A percentile compares a stretch with the other conserved stretches of the same genome.
Evolutionary conservation across 2,329 filamentous ascomycete species (phyloP).

Genomic region (Cadophora sp.): DNA sequence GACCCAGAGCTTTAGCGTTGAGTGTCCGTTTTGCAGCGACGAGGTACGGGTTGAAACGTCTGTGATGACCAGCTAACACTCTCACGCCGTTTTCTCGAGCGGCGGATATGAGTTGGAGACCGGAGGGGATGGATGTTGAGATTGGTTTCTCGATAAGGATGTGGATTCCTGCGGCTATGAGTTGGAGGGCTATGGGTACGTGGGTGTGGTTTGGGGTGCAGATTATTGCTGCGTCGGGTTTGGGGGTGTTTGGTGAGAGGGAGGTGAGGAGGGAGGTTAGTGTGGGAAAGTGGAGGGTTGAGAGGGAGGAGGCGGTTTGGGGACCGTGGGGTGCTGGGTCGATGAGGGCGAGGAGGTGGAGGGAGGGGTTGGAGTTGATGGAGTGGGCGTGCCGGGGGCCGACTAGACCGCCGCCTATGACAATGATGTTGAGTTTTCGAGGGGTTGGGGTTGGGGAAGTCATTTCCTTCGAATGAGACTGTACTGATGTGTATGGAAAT

Average conservation of each 20-base stretch:
- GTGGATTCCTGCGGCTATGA: conserved; percentile 57
- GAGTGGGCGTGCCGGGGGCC: conserved; percentile 57
- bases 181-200: conserved; percentile 55
- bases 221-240: conserved; percentile 62
- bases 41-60: conserved; percentile 65
- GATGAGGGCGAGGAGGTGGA: conserved; percentile 53
- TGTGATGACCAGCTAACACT: conserved; percentile 63
- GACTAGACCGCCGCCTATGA: conserved; percentile 56
- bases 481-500: no score
- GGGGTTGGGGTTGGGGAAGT: neutral
- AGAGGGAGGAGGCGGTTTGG: conserved; percentile 46
- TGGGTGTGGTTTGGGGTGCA: conserved; percentile 67
- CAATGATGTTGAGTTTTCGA: conserved; percentile 47
- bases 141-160: conserved; percentile 65
- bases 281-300: conserved; percentile 50
- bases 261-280: conserved; percentile 52
- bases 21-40: conserved; percentile 56
- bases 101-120: conserved; percentile 44
- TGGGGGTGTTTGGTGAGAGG: conserved; percentile 42
- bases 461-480: conserved; percentile 1
- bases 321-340: conserved; percentile 52
- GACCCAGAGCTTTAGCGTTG: conserved; percentile 51
- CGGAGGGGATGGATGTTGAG: conserved; percentile 50
- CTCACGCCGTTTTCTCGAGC: conserved; percentile 46
- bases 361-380: conserved; percentile 48